phyloP scores from a whole-genome alignment of 768 basidiomycete genomes.

The Termitomyces sp. region DNA sequence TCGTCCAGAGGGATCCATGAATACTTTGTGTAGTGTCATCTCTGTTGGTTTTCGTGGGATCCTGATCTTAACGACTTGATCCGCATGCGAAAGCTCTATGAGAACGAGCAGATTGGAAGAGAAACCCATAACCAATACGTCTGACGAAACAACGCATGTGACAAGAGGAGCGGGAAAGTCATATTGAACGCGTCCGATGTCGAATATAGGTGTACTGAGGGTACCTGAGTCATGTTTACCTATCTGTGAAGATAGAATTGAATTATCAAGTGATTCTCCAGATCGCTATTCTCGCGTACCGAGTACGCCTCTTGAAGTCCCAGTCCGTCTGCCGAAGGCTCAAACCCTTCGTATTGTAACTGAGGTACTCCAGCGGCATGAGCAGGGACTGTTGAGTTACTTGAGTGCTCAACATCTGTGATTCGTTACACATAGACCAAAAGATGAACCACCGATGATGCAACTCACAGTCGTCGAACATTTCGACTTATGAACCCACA shows the following conservation, averaged over 20 bases:
- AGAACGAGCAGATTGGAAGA: conserved; percentile 72
- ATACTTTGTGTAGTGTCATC: conserved; percentile 74
- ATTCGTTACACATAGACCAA: background rate
- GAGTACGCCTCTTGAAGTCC: conserved; percentile 31
- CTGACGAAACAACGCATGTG: conserved; percentile 79
- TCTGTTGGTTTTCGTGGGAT: conserved; percentile 73
- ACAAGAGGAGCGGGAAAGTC: conserved; percentile 81
- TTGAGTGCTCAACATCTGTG: conserved; percentile 83
- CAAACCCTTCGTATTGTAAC: conserved; percentile 85
- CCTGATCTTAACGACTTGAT: conserved; percentile 78
- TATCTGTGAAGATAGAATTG: conserved; percentile 16
- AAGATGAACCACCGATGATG: conserved; percentile 8
- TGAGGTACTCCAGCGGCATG: conserved; percentile 39
- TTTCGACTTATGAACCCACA: conserved; percentile 15
- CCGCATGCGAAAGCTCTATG: conserved; percentile 84
- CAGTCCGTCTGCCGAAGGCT: conserved; percentile 56
- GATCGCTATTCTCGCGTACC: conserved; percentile 13
- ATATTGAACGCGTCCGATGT: conserved; percentile 86
- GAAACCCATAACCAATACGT: conserved; percentile 82
- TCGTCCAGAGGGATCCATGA: conserved; percentile 88
- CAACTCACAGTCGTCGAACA: conserved; percentile 66
- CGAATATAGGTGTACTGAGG: conserved; percentile 58
- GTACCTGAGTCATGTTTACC: conserved; percentile 22
- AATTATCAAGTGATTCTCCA: background rate
- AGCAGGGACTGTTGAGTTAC: conserved; percentile 38